These are phyloP conservation scores for Heliamphora pulchella DNA, from an alignment of 179 eudicot genomes.

Conservation along the genomic window DNA sequence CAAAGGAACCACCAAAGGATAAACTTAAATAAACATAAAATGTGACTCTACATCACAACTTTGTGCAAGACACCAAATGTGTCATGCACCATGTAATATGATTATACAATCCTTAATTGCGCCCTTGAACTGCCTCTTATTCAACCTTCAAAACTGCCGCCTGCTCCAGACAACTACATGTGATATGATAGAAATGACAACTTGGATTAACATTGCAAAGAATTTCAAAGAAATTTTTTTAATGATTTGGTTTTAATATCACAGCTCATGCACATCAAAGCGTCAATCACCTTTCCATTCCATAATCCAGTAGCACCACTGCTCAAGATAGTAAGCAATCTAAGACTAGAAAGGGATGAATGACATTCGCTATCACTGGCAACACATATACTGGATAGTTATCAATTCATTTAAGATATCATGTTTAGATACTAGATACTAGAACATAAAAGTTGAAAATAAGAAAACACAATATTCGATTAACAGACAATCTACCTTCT, in stretches of 20 bases:
- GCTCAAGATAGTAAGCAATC: background rate
- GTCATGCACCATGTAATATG: background rate
- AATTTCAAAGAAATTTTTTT: background rate
- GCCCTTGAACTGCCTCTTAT: too few relatives aligned
- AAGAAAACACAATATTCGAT: background rate
- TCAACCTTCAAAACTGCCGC: background rate
- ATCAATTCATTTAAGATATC: background rate
- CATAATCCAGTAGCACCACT: background rate
- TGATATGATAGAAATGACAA: background rate
- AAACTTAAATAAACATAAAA: background rate
- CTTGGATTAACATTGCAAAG: background rate
- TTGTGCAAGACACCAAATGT: background rate
- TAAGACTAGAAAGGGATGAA: background rate
- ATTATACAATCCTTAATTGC: too few relatives aligned
- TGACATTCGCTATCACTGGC: background rate
- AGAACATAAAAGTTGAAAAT: background rate
- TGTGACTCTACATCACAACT: background rate
- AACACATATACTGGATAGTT: background rate
- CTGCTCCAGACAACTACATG: background rate
- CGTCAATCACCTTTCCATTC: background rate
- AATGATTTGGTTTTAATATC: background rate
- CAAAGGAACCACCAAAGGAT: background rate
- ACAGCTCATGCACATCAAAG: background rate
- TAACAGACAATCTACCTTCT: constrained; percentile 55
- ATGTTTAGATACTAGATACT: background rate